Conservation (phyloP, 2,329 filamentous ascomycete species). For the Aspergillus flavus region DNA sequence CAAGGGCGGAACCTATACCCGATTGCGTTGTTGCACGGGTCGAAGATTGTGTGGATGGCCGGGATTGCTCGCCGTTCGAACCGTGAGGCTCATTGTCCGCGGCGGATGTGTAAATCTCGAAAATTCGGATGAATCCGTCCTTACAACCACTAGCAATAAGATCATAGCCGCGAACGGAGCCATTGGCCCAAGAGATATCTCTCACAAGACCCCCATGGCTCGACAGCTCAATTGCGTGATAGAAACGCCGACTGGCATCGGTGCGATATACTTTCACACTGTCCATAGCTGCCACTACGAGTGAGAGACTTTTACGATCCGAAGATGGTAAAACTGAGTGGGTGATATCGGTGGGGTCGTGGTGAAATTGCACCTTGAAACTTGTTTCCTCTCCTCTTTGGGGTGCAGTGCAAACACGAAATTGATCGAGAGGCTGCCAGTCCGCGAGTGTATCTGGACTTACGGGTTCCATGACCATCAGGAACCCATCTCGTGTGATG, state of each 20-base stretch:
- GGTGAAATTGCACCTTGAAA: constrained; percentile 86
- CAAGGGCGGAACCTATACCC: constrained; percentile 46
- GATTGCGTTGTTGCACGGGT: constrained; percentile 40
- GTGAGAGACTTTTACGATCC: constrained; percentile 72
- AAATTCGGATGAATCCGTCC: constrained; percentile 88
- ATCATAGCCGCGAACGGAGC: constrained; percentile 87
- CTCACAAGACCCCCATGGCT: constrained; percentile 77
- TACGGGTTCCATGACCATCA: constrained; percentile 82
- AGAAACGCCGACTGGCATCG: constrained; percentile 74
- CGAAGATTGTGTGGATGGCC: constrained; percentile 30
- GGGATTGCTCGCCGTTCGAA: constrained; percentile 29
- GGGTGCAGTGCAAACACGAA: constrained; percentile 71
- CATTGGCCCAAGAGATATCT: constrained; percentile 90
- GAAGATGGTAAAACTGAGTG: constrained; percentile 80
- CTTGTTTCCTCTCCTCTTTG: constrained; percentile 80
- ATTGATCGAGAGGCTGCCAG: constrained; percentile 74
- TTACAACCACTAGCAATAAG: constrained; percentile 89
- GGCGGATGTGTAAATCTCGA: constrained; percentile 58
- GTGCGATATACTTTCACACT: constrained; percentile 82
- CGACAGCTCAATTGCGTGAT: constrained; percentile 75
- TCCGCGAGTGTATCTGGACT: constrained; percentile 78
- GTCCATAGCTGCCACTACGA: constrained; percentile 87
- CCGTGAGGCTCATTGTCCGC: constrained; percentile 29
- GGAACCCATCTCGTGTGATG: constrained; percentile 77
- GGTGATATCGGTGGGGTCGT: constrained; percentile 72